These are phyloP conservation scores for Aureobasidium sp. DNA, from an alignment of 2,329 filamentous ascomycete genomes.

Conservation along the genomic window DNA sequence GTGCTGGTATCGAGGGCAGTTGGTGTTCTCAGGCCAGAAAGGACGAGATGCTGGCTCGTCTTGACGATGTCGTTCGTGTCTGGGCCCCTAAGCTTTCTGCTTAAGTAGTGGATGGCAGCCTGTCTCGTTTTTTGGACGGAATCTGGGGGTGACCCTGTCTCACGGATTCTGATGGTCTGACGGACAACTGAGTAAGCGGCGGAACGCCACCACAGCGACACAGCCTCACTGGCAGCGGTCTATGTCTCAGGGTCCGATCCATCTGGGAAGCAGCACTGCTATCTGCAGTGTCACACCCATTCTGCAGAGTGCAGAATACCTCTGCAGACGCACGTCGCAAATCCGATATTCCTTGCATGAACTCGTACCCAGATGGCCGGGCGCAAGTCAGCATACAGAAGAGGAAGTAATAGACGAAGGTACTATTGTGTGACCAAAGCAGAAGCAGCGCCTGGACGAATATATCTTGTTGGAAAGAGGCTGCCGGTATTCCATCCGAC, in stretches of 20 bases:
- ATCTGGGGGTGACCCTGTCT: neutral
- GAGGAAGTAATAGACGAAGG: neutral
- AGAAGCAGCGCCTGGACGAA: neutral
- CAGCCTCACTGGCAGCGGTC: neutral
- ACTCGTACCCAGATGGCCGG: neutral
- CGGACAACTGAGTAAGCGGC: neutral
- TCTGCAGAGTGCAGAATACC: neutral
- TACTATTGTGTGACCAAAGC: neutral
- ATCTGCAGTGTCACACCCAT: neutral
- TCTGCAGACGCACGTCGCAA: neutral
- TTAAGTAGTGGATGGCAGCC: neutral
- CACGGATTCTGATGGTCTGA: neutral
- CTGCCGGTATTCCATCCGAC: neutral
- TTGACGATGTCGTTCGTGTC: neutral
- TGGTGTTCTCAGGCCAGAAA: conserved; percentile 62
- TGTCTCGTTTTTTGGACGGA: too few relatives aligned
- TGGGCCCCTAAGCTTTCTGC: conserved; percentile 1
- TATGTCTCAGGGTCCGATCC: neutral
- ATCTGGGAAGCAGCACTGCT: neutral
- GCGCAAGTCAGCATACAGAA: neutral
- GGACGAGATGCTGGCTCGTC: conserved; percentile 38
- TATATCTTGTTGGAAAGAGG: neutral
- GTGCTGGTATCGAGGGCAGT: conserved; percentile 55
- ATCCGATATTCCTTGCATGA: conserved; percentile 5
- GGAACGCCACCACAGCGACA: neutral